Evolutionary conservation across 768 basidiomycete species (phyloP).

Genomic region (Paxillus involutus): DNA sequence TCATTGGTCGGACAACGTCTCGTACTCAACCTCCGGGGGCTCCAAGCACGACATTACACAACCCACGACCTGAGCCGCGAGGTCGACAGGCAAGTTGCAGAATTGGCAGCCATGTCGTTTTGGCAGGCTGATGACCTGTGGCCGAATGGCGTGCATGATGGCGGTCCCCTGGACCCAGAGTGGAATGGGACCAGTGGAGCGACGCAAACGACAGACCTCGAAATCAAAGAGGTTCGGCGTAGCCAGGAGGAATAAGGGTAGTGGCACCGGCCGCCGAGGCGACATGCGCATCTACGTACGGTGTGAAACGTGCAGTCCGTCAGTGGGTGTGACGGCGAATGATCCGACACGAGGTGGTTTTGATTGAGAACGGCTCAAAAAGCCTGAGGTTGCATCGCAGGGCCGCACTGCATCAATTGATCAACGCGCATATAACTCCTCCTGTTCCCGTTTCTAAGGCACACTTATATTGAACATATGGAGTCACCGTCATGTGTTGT

Average conservation of each 20-base stretch:
- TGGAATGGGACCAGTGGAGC: background rate
- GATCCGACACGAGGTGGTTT: too few species aligned
- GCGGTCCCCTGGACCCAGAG: background rate
- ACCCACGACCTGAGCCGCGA: slow-evolving; percentile 17
- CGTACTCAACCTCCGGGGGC: slow-evolving; percentile 19
- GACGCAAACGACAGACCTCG: background rate
- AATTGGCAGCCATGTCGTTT: background rate
- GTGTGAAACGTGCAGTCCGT: too few species aligned
- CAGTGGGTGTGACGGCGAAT: too few species aligned
- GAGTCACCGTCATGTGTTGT: too few species aligned
- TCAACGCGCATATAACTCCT: too few species aligned
- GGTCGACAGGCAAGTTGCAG: slow-evolving; percentile 16
- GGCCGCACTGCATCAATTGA: too few species aligned
- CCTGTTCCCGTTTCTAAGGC: too few species aligned
- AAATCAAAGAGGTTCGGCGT: background rate
- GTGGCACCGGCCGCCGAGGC: too few species aligned
- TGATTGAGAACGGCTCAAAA: too few species aligned
- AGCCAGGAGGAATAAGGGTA: background rate
- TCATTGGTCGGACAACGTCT: slow-evolving; percentile 22
- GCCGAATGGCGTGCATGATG: background rate
- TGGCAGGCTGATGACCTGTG: background rate
- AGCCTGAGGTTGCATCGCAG: too few species aligned
- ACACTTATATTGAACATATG: too few species aligned
- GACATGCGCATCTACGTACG: too few species aligned
- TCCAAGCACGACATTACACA: background rate